These are phyloP conservation scores for Tulasnella sp. DNA, from an alignment of 768 basidiomycete genomes.

Conservation along the genomic window DNA sequence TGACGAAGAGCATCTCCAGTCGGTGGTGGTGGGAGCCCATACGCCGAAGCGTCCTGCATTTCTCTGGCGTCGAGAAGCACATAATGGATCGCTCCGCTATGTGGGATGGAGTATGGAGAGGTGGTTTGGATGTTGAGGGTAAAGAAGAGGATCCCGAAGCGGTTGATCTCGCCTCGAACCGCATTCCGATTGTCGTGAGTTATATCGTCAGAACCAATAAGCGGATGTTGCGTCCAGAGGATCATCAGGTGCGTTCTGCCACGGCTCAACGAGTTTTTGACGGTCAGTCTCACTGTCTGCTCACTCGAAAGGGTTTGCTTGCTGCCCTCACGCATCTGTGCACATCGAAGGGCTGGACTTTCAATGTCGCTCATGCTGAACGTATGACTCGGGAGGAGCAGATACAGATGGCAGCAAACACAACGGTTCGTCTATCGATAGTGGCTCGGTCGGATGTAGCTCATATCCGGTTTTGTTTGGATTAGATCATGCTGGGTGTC, in stretches of 20 bases:
- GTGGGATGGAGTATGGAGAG: background rate
- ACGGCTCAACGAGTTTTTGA: conserved; percentile 26
- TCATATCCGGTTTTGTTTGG: background rate
- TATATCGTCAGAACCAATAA: conserved; percentile 21
- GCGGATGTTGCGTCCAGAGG: conserved; percentile 22
- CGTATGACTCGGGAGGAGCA: conserved; percentile 30
- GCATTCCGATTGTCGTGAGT: conserved; percentile 19
- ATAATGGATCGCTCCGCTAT: conserved; percentile 15
- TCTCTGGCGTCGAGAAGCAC: background rate
- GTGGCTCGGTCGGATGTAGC: too few relatives aligned
- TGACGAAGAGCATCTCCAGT: background rate
- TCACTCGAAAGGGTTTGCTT: conserved; percentile 27
- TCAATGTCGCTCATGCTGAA: conserved; percentile 30
- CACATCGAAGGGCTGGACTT: conserved; percentile 21
- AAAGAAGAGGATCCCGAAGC: background rate
- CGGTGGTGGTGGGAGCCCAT: conserved; percentile 12
- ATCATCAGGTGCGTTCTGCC: conserved; percentile 21
- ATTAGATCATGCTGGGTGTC: conserved; percentile 30
- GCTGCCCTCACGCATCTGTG: background rate
- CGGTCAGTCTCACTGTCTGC: too few relatives aligned
- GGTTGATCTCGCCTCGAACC: conserved; percentile 11
- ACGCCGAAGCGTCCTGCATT: background rate
- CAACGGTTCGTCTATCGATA: conserved; percentile 29
- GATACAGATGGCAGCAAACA: conserved; percentile 28
- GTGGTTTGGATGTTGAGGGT: background rate